Percentiles rank a stretch among this genome's conserved stretches.
Conservation (phyloP, 345 rosid species). For the Salix purpurea region DNA sequence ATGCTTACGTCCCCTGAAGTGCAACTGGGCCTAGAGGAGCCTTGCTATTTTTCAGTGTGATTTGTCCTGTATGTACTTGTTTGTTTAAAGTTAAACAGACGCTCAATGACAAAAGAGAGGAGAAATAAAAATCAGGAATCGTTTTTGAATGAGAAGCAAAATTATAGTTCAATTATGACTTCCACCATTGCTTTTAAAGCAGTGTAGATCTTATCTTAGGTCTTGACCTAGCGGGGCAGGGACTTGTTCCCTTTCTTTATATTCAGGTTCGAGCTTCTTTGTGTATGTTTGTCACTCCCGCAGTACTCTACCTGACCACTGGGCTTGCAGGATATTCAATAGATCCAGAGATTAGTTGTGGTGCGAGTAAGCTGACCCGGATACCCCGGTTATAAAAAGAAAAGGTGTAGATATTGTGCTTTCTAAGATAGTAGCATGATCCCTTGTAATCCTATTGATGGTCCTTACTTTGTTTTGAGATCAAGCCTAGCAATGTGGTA, state of each 20-base stretch:
- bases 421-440: not conserved
- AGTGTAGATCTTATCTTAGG: not conserved
- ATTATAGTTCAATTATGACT: not conserved
- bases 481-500: not conserved
- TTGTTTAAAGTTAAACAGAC: not conserved
- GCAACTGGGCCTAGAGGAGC: not conserved
- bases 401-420: not conserved
- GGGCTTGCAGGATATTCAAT: too few relatives aligned
- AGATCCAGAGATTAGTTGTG: too few relatives aligned
- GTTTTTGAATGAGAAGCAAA: not conserved
- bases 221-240: too few relatives aligned
- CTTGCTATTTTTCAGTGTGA: not conserved
- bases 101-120: not conserved
- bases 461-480: not conserved
- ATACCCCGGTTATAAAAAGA: too few relatives aligned
- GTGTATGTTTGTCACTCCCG: too few relatives aligned
- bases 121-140: not conserved
- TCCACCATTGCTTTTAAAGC: not conserved
- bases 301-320: too few relatives aligned
- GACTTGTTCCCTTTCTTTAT: too few relatives aligned
- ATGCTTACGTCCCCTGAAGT: not conserved
- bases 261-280: too few relatives aligned
- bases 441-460: not conserved
- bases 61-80: not conserved
- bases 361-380: too few relatives aligned